Base-by-base conservation (phyloP, 2,329 filamentous ascomycete genomes). In the Thielaviopsis ethacetica region DNA sequence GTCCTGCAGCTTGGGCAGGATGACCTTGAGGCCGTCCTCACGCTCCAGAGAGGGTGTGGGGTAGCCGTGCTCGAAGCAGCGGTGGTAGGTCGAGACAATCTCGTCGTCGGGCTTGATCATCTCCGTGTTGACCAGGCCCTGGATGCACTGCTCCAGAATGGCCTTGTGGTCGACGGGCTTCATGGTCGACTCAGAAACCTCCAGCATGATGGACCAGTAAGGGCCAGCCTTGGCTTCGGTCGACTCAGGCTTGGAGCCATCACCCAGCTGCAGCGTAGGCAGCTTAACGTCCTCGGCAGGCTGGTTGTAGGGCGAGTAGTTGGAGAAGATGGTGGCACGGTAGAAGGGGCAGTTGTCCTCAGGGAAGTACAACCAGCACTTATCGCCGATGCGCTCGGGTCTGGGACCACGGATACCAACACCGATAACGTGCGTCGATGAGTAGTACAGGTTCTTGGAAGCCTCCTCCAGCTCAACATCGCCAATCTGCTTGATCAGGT, bases 281-380 rank as follows among this genome's bases (percentile, higher is more conserved):
- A 98, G 83, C 79, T 95, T 93, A 69, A 79, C 84, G 60, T 85
- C 83, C 61, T 83, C 78, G 65, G 87, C 77, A 38, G 93, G 93
- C 76, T 97, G 93, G 80, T 98, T 98, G 82, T 95, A 84, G 57
- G 91, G 93, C 22, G 93, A 97, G 81, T 98, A 98, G 82, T 98
- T 98, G 74, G 91, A 97, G 83, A 98, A 98, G 76, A 98, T 97
- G 69, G 93, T 98, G 69, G 93, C 93, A 66, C 93, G 88, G 81
- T 98, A 98, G 81, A 98, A 98, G 71, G 90, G 90, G 79, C 90
- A 96, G 81, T 98, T 86, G 73, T 95, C 86, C 74, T 98, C 93
- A 63, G 93, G 93, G 83, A 97, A 98, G 82, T 98, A 98, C 65
- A 98, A 79, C 91, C 93, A 98, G 84, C 93, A 98, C 82, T 97